A percentile compares a stretch with the other conserved stretches of the same genome.
These are phyloP conservation scores for Stachybotrys elegans DNA, from an alignment of 2,329 filamentous ascomycete species.

Conservation along the genomic window DNA sequence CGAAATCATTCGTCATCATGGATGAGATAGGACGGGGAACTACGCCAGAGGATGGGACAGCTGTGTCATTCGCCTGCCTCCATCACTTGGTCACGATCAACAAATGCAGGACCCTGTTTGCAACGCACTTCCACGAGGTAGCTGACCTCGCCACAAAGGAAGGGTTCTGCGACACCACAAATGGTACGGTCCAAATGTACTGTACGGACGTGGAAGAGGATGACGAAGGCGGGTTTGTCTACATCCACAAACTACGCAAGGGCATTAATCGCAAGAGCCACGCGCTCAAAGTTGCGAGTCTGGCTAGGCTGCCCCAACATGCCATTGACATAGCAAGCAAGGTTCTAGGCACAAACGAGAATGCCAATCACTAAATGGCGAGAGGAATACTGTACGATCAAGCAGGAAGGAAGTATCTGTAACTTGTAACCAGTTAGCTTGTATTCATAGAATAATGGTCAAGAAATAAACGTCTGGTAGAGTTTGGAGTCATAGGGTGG, in stretches of 20 bases:
- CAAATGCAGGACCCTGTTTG: conserved; percentile 77
- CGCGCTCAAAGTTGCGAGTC: conserved; percentile 85
- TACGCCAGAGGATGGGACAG: conserved; percentile 85
- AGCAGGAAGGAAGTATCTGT: neutral
- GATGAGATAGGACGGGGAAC: conserved; percentile 95
- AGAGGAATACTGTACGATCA: conserved; percentile 1
- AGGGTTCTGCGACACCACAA: conserved; percentile 30
- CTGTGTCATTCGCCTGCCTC: conserved; percentile 83
- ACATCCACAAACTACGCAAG: conserved; percentile 73
- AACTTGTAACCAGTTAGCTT: conserved; percentile 29
- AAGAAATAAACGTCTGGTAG: conserved; percentile 13
- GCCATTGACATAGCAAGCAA: conserved; percentile 63
- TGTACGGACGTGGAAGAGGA: conserved; percentile 88
- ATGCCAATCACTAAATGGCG: conserved; percentile 7
- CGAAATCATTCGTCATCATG: conserved; percentile 91
- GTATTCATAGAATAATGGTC: conserved; percentile 25
- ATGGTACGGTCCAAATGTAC: conserved; percentile 60
- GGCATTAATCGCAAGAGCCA: conserved; percentile 86
- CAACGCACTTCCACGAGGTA: conserved; percentile 87
- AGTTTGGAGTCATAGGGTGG: conserved; percentile 49
- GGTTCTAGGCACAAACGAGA: too few relatives aligned
- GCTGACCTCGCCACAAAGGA: conserved; percentile 66
- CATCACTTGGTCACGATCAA: conserved; percentile 78
- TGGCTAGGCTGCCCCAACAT: conserved; percentile 74
- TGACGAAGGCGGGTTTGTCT: conserved; percentile 66